Evolutionary conservation across 306 rosid genomes (phyloP), one percentile per base, ranked within the genome.

Genomic region (Malus sieversii): DNA sequence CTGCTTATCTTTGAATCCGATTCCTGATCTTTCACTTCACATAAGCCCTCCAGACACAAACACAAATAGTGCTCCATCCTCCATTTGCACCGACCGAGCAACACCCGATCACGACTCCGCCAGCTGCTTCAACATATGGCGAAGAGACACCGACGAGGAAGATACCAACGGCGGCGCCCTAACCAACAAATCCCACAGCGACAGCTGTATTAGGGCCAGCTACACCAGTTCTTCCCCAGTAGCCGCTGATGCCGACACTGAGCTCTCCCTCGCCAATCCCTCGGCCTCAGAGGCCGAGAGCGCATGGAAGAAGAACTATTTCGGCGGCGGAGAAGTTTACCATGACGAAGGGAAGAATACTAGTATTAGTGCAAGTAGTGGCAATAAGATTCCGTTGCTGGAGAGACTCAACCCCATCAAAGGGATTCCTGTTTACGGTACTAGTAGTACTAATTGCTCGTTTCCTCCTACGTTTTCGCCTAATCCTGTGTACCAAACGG

Each of bases 11-110:
- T 32, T 48, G 86, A 83, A 87, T 84, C 88, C 11, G 79, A 86
- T 90, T 85, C 96, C 96, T 74, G 97, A 93, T 87, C 98, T 93
- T 60, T 91, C 97, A 13, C 91, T 93, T 7, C 85, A 91, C 76
- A 91, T 93, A 57, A 85, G 90, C 79, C 92, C 86, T 46, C 97
- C 98, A 14, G 88, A 63, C 68, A 30, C 44, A 64, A 32, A 29
- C 44, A 14, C 38, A 14, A 64, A 82, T 75, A 86, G 86, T 75
- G 85, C 87, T 51, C 80, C 87, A 25, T 80, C 90, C 66, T 88
- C 91, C 71, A 82, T 77, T 53, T 84, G 83, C 75, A 78, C 81
- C 20, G 73, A 60, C 55, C 9, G 4, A 32, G n/a, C 13, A 5
- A 64, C n/a, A 45, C 42, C 68, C 19, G 22, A 64, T 64, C 66